These are phyloP conservation scores for Calocybe indica DNA, from an alignment of 768 basidiomycete species.

Conservation along the genomic window DNA sequence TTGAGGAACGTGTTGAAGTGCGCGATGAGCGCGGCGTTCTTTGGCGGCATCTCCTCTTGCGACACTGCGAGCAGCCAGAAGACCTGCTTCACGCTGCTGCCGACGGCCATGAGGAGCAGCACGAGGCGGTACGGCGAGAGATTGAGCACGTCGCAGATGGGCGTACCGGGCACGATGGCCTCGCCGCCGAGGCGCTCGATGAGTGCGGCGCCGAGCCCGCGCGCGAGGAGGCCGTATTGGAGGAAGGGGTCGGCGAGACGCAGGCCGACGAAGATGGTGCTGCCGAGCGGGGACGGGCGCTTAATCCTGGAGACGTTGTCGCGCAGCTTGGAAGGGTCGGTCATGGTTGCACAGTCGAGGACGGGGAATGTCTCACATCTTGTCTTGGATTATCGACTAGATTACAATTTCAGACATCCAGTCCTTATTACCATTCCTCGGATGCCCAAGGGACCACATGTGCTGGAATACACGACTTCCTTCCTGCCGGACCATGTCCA, in stretches of 20 bases:
- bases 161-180: conserved; percentile 1
- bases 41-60: conserved; percentile 6
- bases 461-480: no score
- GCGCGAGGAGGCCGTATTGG: conserved; percentile 5
- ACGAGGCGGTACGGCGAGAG: conserved; percentile 8
- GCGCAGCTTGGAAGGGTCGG: no score
- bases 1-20: conserved; percentile 10
- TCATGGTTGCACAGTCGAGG: no score
- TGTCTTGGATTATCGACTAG: no score
- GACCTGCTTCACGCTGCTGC: conserved; percentile 6
- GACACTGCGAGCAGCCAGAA: conserved; percentile 5
- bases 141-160: conserved; percentile 1
- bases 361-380: no score
- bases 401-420: no score
- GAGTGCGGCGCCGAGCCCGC: conserved; percentile 5
- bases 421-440: no score
- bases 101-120: conserved; percentile 7
- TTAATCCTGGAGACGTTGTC: conserved; percentile 7
- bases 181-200: conserved; percentile 4
- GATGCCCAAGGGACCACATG: no score
- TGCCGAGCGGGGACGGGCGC: conserved; percentile 5
- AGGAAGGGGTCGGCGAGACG: conserved; percentile 6
- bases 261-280: conserved; percentile 7
- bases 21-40: conserved; percentile 5
- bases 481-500: no score